A percentile compares a stretch with the other conserved stretches of the same genome.
These are phyloP conservation scores for Diaporthe caulivora DNA, from an alignment of 2,329 filamentous ascomycete genomes.

Conservation along the genomic window DNA sequence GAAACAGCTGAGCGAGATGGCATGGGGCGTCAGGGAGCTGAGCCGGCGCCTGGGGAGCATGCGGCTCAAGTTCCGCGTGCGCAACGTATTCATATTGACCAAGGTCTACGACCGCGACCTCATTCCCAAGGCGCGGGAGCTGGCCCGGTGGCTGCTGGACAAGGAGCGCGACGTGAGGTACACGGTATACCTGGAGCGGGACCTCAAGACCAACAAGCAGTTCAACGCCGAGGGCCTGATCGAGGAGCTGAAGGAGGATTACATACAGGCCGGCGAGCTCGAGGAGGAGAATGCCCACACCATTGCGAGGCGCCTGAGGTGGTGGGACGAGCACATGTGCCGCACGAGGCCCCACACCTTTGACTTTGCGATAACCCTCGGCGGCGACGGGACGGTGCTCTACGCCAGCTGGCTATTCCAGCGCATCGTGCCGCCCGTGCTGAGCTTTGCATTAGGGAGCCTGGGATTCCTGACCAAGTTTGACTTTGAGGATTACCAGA, in stretches of 20 bases:
- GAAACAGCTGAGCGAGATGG: conserved; percentile 96
- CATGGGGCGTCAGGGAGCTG: conserved; percentile 91
- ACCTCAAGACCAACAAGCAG: conserved; percentile 75
- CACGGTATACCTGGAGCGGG: conserved; percentile 86
- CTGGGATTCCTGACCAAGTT: conserved; percentile 97
- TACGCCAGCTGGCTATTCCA: conserved; percentile 99
- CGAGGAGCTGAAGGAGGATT: conserved; percentile 65
- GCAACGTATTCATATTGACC: conserved; percentile 87
- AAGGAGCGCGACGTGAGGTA: conserved; percentile 76
- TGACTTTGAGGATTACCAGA: conserved; percentile 82
- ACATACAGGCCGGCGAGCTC: conserved; percentile 46
- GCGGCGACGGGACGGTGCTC: conserved; percentile 95
- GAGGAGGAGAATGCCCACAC: conserved; percentile 53
- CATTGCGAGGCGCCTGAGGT: conserved; percentile 72
- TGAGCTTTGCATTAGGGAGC: conserved; percentile 92
- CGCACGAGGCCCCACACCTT: conserved; percentile 84
- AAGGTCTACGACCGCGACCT: conserved; percentile 91
- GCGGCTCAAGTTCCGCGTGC: conserved; percentile 83
- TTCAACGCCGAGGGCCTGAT: conserved; percentile 82
- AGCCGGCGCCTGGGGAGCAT: conserved; percentile 88
- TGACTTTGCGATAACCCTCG: conserved; percentile 92
- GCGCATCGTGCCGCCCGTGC: conserved; percentile 89
- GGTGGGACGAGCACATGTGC: conserved; percentile 88
- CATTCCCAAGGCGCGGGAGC: conserved; percentile 80
- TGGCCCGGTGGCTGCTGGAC: conserved; percentile 84